These are phyloP conservation scores for Luvunga scandens DNA, from an alignment of 345 rosid genomes.

Conservation along the genomic window DNA sequence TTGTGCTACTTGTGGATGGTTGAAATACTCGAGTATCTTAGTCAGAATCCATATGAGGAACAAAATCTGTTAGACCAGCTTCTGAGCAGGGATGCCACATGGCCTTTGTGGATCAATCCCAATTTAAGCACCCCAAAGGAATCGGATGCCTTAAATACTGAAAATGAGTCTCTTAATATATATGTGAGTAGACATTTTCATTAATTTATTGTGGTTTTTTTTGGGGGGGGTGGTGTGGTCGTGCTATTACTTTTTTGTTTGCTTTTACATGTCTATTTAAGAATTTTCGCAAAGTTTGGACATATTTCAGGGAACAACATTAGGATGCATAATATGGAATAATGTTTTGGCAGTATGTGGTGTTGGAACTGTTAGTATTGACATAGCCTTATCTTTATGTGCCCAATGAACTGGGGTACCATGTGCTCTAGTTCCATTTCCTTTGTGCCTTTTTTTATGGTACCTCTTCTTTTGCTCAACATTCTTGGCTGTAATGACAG, in stretches of 20 bases:
- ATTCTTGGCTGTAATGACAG: background rate
- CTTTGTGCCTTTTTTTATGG: too few species aligned
- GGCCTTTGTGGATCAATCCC: slow-evolving; percentile 79
- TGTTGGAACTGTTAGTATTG: background rate
- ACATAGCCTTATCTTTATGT: background rate
- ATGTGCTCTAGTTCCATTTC: background rate
- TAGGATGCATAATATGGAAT: slow-evolving; percentile 3
- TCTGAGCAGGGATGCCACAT: slow-evolving; percentile 52
- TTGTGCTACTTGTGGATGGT: slow-evolving; percentile 64
- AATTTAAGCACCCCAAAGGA: slow-evolving; percentile 34
- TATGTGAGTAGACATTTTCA: slow-evolving; percentile 38
- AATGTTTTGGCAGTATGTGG: background rate
- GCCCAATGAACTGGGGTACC: background rate
- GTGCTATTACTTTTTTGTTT: background rate
- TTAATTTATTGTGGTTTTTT: background rate
- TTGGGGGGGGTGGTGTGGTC: too few species aligned
- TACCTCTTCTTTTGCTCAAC: background rate
- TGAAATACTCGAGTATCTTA: slow-evolving; percentile 58
- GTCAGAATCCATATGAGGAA: slow-evolving; percentile 55
- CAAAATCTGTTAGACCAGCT: slow-evolving; percentile 64
- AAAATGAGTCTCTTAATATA: slow-evolving; percentile 4
- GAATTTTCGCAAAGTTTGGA: slow-evolving; percentile 1
- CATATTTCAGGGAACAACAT: background rate
- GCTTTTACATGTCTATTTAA: background rate
- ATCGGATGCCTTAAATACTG: slow-evolving; percentile 12